Evolutionary conservation across 495 filamentous ascomycete genomes (phyloP).

Genomic region (Thermothielavioides terrestris): DNA sequence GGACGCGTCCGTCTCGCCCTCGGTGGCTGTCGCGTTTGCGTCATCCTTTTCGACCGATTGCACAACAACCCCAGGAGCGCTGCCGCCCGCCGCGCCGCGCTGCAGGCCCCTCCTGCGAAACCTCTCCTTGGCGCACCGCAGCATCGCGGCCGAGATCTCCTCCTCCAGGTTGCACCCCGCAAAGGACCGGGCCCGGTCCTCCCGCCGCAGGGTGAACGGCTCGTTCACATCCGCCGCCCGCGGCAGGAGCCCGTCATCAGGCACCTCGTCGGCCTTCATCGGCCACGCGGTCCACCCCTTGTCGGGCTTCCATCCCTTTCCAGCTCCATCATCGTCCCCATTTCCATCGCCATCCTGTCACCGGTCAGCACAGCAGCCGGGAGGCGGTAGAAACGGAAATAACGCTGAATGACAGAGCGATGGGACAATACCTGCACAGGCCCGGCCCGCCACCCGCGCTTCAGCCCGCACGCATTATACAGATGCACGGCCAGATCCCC

Average conservation of each 20-base stretch:
- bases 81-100: background rate
- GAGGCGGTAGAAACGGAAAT: background rate
- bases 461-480: constrained; percentile 62
- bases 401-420: background rate
- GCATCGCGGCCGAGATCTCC: constrained; percentile 50
- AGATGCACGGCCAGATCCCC: constrained; percentile 65
- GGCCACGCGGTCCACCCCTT: constrained; percentile 76
- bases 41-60: constrained; percentile 9
- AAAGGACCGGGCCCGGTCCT: constrained; percentile 26
- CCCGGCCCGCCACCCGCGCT: constrained; percentile 32
- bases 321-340: background rate
- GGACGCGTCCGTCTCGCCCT: background rate
- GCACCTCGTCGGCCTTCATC: constrained; percentile 49
- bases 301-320: constrained; percentile 27
- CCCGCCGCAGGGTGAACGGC: constrained; percentile 37
- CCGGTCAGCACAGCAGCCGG: background rate
- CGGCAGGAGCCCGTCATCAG: constrained; percentile 36
- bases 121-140: constrained; percentile 55
- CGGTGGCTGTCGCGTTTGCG: background rate
- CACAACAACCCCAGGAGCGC: background rate
- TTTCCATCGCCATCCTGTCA: background rate
- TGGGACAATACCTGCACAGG: constrained; percentile 2
- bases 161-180: constrained; percentile 58
- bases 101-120: constrained; percentile 30
- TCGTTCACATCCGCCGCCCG: constrained; percentile 36